Evolutionary conservation across 1,139 yeast genomes (phyloP), one percentile per base, ranked within the genome.

Genomic region (Geotrichum phurueaensis): DNA sequence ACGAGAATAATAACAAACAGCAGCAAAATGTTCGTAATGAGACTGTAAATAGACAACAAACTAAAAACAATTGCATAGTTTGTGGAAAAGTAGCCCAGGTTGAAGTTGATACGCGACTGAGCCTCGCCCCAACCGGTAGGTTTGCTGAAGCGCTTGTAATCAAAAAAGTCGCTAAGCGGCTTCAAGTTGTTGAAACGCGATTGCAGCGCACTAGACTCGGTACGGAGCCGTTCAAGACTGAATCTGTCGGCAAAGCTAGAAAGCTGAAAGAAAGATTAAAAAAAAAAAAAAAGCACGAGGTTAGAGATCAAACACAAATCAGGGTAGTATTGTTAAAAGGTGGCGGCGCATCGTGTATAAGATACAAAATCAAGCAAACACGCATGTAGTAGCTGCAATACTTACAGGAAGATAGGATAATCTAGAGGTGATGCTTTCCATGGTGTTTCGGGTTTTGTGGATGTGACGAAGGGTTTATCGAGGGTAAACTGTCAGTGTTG

Each of bases 111-210:
- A 73, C 99, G 84, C 69, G 89, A 83, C 77, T 95, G 99, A 58
- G 89, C 80, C 66, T 95, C 99, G 55, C 89, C 86, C 75, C 91
- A 87, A 74, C 91, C 92, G 61, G 83, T 84, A 25, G 99, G 99
- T 74, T 90, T 91, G 54, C 96, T 87, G 64, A 94, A 74, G 72
- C 96, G 86, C 76, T 92, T 87, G 70, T 89, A 77, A 73, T 94
- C 98, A 70, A 94, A 89, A 73, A 94, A 94, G 73, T 94, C 98
- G 73, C 89, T 96, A 53, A 96, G 90, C 52, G 97, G 89, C 73
- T 88, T 86, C 66, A 94, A 76, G 71, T 89, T 84, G 60, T 95
- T 78, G 65, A 92, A 79, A 63, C 87, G 83, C 53, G 80, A 70
- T 71, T 86, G 90, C 52, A 89, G 67, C 7, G 82, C 68, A 31